Conservation (phyloP, 2,329 filamentous ascomycete genomes). For the Thermoascus crustaceus region DNA sequence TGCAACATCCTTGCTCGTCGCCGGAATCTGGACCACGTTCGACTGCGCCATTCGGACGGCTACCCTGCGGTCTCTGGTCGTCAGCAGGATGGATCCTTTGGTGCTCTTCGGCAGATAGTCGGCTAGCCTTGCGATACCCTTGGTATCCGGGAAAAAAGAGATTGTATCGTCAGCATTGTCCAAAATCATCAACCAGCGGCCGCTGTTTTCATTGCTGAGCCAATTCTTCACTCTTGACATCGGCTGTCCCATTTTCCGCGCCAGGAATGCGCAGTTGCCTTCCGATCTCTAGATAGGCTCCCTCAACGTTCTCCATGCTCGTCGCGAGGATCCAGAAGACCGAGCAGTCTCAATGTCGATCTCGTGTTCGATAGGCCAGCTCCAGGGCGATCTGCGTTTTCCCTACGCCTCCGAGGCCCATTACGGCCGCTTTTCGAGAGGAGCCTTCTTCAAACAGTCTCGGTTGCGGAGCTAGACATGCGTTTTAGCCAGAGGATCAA, state of each 20-base stretch:
- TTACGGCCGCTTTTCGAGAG: constrained; percentile 7
- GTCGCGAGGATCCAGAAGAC: constrained; percentile 12
- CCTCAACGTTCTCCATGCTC: constrained; percentile 9
- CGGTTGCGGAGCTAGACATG: too few relatives aligned
- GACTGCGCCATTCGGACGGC: constrained; percentile 12
- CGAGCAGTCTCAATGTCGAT: constrained; percentile 8
- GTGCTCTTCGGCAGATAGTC: constrained; percentile 13
- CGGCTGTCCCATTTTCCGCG: constrained; percentile 6
- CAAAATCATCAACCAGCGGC: constrained; percentile 20
- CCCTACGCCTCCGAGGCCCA: constrained; percentile 17
- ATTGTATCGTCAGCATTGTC: constrained; percentile 23
- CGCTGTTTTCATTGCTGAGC: constrained; percentile 9
- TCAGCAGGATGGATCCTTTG: constrained; percentile 22
- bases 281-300: constrained; percentile 7
- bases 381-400: constrained; percentile 18
- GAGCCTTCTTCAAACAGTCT: too few relatives aligned
- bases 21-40: constrained; percentile 12
- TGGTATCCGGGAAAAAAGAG: constrained; percentile 10
- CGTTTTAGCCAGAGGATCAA: too few relatives aligned
- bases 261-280: constrained; percentile 4
- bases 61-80: constrained; percentile 17
- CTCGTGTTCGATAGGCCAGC: constrained; percentile 9
- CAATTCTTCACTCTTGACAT: constrained; percentile 12
- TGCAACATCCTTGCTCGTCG: constrained; percentile 11
- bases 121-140: constrained; percentile 4